A percentile compares a stretch with the other conserved stretches of the same genome.
Evolutionary conservation across 768 basidiomycete genomes (phyloP).

Genomic region (Rhizopogon rudus): DNA sequence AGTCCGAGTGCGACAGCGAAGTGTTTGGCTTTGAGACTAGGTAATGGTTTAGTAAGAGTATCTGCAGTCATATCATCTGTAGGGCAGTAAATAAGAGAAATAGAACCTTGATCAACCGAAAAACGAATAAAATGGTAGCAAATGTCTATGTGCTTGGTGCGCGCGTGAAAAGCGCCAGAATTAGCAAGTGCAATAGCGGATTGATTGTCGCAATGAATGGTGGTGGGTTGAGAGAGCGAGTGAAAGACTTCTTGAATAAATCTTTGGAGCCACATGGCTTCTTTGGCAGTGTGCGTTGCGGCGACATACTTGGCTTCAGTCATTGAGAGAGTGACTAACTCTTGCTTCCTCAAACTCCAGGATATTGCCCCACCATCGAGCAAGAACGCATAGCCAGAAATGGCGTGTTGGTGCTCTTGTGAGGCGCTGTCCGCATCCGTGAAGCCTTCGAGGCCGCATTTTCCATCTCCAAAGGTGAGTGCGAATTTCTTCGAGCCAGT

Average conservation of each 20-base stretch:
- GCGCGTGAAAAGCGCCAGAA: neutral
- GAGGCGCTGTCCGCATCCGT: too few relatives aligned
- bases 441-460: too few relatives aligned
- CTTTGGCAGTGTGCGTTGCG: constrained; percentile 6
- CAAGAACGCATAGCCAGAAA: too few relatives aligned
- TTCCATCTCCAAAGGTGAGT: too few relatives aligned
- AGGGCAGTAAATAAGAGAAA: constrained; percentile 1
- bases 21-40: too few relatives aligned
- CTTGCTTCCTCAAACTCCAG: constrained; percentile 24
- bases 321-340: constrained; percentile 19
- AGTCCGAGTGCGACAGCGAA: too few relatives aligned
- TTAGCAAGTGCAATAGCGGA: neutral
- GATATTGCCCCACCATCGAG: constrained; percentile 16
- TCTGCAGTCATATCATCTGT: constrained; percentile 18
- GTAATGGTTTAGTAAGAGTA: constrained; percentile 11
- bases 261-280: constrained; percentile 19
- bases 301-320: constrained; percentile 43
- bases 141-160: neutral
- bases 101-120: neutral
- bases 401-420: too few relatives aligned
- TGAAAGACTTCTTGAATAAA: constrained; percentile 16
- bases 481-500: too few relatives aligned
- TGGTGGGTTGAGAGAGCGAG: constrained; percentile 6
- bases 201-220: constrained; percentile 5
- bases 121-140: neutral